Conservation (phyloP, 345 rosid genomes). For the Crucihimalaya himalaica region DNA sequence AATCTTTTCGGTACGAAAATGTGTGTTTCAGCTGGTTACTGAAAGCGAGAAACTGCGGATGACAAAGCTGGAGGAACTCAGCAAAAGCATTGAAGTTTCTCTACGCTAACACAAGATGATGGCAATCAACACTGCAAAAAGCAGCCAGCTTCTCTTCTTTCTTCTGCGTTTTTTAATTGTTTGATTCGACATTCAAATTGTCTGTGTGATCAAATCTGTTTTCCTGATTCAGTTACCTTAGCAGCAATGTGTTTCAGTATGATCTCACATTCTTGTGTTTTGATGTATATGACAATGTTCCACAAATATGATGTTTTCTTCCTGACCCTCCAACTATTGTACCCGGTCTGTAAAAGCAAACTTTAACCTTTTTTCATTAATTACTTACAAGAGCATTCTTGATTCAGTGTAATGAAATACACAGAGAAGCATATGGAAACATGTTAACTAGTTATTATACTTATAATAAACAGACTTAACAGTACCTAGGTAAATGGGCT, state of each 20-base stretch:
- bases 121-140: background rate
- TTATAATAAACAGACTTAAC: too few species aligned
- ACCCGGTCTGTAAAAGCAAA: background rate
- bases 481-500: too few species aligned
- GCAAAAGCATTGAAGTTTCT: conserved; percentile 57
- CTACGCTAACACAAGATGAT: conserved; percentile 26
- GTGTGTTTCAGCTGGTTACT: conserved; percentile 54
- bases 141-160: conserved; percentile 22
- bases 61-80: conserved; percentile 92
- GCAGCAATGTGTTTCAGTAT: conserved; percentile 4
- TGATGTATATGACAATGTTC: conserved; percentile 7
- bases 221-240: conserved; percentile 18
- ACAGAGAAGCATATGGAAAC: background rate
- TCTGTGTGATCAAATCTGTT: conserved; percentile 15
- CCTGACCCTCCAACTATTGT: background rate
- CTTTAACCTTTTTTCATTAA: conserved; percentile 11
- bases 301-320: conserved; percentile 6
- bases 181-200: conserved; percentile 16
- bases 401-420: background rate
- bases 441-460: too few species aligned
- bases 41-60: conserved; percentile 83
- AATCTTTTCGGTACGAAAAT: conserved; percentile 2
- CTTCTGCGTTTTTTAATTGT: conserved; percentile 33
- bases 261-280: conserved; percentile 17
- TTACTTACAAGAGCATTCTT: background rate